Base-by-base conservation (phyloP, 2,329 filamentous ascomycete genomes). In the Hymenoscyphus repandus region DNA sequence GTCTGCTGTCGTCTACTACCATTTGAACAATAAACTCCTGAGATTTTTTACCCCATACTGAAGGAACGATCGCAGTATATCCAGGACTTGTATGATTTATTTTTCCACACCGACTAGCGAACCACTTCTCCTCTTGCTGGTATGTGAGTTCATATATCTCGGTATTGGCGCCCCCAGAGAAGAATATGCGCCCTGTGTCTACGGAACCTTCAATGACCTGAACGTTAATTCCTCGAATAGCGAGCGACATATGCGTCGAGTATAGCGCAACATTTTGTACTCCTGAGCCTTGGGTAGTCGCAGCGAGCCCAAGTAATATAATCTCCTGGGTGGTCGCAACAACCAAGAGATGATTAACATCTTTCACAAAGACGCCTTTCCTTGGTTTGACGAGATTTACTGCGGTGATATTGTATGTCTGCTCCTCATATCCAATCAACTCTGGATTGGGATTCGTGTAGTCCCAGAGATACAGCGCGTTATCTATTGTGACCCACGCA, bases 81-180 rank as follows among this genome's bases (percentile, higher is more conserved):
- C 86, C 84, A 3, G 80, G 83, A 66, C 80, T 85, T 44, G 86
- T 92, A 67, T 96, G 93, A 66, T 95, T 95, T 56, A 92, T 83
- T 70, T 91, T 96, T 53, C 86, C 84, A 66, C 89, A 95, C 58
- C 87, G 82, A 68, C 84, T 90, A 47, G 88, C 86, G 66, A 99
- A 99, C 93, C 93, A 99, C 61, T 88, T 86, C 70, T 99, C 93
- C 68, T 97, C 90, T 64, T 96, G 90, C 69, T 97, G 92, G 67
- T 99, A 99, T 60, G 87, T 91, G 48, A 99, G 79, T 70, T 99
- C 93, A 67, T 93, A 89, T 43, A 99, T 82, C 62, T 97, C 91
- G 57, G 90, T 90, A 58, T 92, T 88, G 45, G 76, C 79, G 45
- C 78, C 79, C 34, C 90, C 89, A 38, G 87, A 85, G 64, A 96